phyloP scores from a whole-genome alignment of 192 early-diverging fungal species.

The Gigaspora rosea region DNA sequence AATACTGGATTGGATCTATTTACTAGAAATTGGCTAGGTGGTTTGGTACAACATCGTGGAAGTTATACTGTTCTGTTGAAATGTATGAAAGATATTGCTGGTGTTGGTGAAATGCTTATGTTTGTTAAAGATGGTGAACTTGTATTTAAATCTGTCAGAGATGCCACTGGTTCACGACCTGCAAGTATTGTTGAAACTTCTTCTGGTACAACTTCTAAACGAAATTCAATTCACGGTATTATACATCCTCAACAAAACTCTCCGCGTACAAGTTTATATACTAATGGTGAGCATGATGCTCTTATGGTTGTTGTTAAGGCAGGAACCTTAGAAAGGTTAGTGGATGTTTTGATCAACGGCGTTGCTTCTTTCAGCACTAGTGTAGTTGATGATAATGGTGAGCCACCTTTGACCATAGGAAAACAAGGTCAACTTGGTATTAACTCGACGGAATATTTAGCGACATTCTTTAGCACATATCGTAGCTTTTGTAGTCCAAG shows the following conservation, averaged over 20 bases:
- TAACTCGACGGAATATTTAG: slow-evolving; percentile 47
- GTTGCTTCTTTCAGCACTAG: slow-evolving; percentile 45
- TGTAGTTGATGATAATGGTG: slow-evolving; percentile 51
- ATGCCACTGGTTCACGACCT: slow-evolving; percentile 30
- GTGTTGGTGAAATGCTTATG: slow-evolving; percentile 38
- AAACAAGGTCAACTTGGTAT: slow-evolving; percentile 37
- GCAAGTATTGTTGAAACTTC: slow-evolving; percentile 22
- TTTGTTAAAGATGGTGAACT: slow-evolving; percentile 39
- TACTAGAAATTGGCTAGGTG: slow-evolving; percentile 34
- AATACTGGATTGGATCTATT: slow-evolving; percentile 36
- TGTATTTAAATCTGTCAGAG: slow-evolving; percentile 38
- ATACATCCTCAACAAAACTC: too few species aligned
- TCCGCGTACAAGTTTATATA: background rate
- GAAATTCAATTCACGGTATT: slow-evolving; percentile 36
- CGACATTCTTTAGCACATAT: slow-evolving; percentile 66
- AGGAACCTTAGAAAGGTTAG: slow-evolving; percentile 55
- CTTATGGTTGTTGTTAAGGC: slow-evolving; percentile 64
- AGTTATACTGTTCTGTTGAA: slow-evolving; percentile 21
- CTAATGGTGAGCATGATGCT: slow-evolving; percentile 28
- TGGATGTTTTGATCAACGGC: slow-evolving; percentile 64
- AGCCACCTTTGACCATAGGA: slow-evolving; percentile 31
- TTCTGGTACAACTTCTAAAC: slow-evolving; percentile 39
- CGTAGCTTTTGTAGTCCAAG: slow-evolving; percentile 57
- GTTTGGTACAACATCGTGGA: slow-evolving; percentile 17
- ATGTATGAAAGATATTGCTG: slow-evolving; percentile 40